Conservation (phyloP, 2,329 filamentous ascomycete species). For the Exophiala sideris region DNA sequence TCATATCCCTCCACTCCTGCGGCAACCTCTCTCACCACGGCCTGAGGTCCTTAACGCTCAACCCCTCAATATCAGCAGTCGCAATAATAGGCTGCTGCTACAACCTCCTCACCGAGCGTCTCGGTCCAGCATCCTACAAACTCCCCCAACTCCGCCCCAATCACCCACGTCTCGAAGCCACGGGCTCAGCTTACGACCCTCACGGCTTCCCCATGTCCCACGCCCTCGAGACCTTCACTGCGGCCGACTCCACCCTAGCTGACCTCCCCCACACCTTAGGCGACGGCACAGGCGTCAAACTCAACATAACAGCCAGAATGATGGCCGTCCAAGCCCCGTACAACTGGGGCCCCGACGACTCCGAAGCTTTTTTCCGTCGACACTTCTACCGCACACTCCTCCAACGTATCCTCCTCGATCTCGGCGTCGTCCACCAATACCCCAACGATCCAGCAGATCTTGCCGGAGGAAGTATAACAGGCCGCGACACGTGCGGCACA, state of each 20-base stretch:
- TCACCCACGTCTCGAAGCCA: conserved; percentile 65
- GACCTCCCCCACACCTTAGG: conserved; percentile 52
- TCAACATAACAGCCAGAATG: conserved; percentile 96
- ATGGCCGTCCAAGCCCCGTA: conserved; percentile 95
- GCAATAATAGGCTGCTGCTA: conserved; percentile 98
- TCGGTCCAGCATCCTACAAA: conserved; percentile 84
- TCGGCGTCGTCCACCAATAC: conserved; percentile 65
- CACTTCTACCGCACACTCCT: conserved; percentile 91
- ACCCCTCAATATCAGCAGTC: conserved; percentile 80
- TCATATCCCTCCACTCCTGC: conserved; percentile 93
- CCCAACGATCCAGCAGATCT: conserved; percentile 24
- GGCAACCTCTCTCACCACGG: conserved; percentile 96
- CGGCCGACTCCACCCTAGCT: background rate
- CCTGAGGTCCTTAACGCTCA: conserved; percentile 78
- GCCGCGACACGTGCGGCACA: conserved; percentile 50
- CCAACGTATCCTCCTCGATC: conserved; percentile 88
- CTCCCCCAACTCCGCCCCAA: conserved; percentile 70
- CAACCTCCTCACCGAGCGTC: conserved; percentile 86
- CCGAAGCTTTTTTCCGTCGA: conserved; percentile 81
- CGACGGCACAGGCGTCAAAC: conserved; percentile 59
- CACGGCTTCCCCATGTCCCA: conserved; percentile 93
- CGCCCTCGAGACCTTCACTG: conserved; percentile 47
- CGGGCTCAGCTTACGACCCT: conserved; percentile 72
- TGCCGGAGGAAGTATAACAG: conserved; percentile 27
- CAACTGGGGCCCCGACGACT: conserved; percentile 83